Percentiles rank a stretch among this genome's conserved stretches.
These are phyloP conservation scores for Penicillium canariense DNA, from an alignment of 495 filamentous ascomycete species.

Conservation along the genomic window DNA sequence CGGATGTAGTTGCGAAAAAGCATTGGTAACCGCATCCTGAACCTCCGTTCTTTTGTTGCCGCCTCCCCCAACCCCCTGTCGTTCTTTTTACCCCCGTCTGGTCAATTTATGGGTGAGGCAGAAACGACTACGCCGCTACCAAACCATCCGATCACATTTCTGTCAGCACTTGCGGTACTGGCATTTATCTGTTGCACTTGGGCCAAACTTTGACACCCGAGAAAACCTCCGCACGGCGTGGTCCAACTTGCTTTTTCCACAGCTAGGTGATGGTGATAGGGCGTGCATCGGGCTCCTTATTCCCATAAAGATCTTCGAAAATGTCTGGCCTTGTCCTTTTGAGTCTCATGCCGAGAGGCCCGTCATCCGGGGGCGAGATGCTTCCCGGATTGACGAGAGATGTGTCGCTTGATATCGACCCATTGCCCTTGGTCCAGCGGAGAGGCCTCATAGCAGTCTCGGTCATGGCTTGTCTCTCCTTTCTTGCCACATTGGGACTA, in stretches of 20 bases:
- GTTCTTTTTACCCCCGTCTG: neutral
- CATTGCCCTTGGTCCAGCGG: conserved; percentile 49
- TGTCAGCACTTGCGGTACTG: neutral
- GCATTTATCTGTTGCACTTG: neutral
- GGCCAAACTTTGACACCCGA: neutral
- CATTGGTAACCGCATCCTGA: conserved; percentile 14
- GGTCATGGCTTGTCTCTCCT: conserved; percentile 58
- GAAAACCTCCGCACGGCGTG: neutral
- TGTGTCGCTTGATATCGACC: conserved; percentile 31
- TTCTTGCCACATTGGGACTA: conserved; percentile 51
- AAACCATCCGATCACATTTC: neutral
- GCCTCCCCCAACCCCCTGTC: neutral
- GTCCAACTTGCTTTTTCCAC: neutral
- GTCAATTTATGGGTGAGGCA: conserved; percentile 5
- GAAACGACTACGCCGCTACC: neutral
- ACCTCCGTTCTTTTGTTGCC: conserved; percentile 2
- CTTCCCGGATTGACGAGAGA: conserved; percentile 22
- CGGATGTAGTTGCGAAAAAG: conserved; percentile 1
- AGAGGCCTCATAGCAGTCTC: conserved; percentile 55
- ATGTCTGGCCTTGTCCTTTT: conserved; percentile 30
- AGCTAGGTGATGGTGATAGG: neutral
- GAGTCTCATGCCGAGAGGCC: conserved; percentile 17
- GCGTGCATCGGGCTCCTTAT: neutral
- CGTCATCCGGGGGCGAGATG: conserved; percentile 14
- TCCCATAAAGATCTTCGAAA: neutral